These are phyloP conservation scores for Auriscalpium vulgare DNA, from an alignment of 768 basidiomycete species.

Conservation along the genomic window DNA sequence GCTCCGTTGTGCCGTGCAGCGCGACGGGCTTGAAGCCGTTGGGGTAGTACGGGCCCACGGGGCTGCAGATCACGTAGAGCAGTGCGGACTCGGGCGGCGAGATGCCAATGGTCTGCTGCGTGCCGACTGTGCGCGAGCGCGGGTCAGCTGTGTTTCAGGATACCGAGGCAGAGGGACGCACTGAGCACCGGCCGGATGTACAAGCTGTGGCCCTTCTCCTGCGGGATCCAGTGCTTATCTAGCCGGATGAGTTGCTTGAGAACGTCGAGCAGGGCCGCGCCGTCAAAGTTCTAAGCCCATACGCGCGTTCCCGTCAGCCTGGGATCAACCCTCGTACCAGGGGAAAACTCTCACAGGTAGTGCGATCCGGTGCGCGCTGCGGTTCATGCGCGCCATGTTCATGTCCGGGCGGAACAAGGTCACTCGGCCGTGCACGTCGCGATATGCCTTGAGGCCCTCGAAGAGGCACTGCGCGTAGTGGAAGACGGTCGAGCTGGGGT, in stretches of 20 bases:
- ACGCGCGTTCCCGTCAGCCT: no score
- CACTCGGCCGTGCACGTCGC: conserved; percentile 33
- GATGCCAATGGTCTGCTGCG: conserved; percentile 38
- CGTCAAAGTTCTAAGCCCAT: conserved; percentile 30
- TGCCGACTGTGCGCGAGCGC: conserved; percentile 28
- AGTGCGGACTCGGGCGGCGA: conserved; percentile 41
- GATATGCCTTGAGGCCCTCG: conserved; percentile 47
- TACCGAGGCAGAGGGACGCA: conserved; percentile 2
- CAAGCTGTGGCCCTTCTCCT: conserved; percentile 38
- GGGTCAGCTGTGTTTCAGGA: not conserved
- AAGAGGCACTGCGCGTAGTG: conserved; percentile 46
- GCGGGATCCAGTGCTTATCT: conserved; percentile 44
- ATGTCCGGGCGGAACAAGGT: conserved; percentile 44
- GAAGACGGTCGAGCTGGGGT: conserved; percentile 43
- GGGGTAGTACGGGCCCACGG: conserved; percentile 45
- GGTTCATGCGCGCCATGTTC: conserved; percentile 47
- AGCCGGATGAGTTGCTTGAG: conserved; percentile 40
- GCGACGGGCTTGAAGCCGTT: conserved; percentile 44
- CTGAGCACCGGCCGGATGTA: conserved; percentile 41
- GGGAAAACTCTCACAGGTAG: conserved; percentile 18
- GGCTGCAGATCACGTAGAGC: conserved; percentile 39
- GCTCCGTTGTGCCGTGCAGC: conserved; percentile 64
- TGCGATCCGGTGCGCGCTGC: conserved; percentile 33
- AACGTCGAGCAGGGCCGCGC: conserved; percentile 30
- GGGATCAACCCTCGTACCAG: no score